Percentiles rank a stretch among this genome's conserved stretches.
Conservation (phyloP, 1,284 basidiomycete species). For the Microbotryum saponariae region DNA sequence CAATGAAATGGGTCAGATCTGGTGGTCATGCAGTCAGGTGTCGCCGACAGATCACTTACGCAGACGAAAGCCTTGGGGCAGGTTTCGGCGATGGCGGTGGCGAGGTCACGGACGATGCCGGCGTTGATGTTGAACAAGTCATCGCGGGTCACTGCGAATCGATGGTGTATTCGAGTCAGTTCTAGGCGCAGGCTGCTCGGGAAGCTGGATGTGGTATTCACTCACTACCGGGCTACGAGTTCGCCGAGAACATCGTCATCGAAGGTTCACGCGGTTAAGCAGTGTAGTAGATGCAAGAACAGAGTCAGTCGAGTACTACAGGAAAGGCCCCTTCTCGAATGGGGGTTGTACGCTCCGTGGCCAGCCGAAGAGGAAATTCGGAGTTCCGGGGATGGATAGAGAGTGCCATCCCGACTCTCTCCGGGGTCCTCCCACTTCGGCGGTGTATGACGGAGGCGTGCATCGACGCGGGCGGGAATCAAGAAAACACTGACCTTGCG, state of each 20-base stretch:
- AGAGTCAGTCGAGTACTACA: not conserved
- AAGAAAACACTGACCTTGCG: constrained; percentile 53
- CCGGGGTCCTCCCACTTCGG: not conserved
- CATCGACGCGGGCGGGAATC: not conserved
- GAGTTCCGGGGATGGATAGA: not conserved
- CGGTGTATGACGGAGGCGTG: not conserved
- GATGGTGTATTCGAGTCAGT: not conserved
- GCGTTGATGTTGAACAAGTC: constrained; percentile 99
- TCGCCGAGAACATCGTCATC: too few relatives aligned
- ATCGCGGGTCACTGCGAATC: constrained; percentile 58
- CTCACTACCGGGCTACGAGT: too few relatives aligned
- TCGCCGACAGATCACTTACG: not conserved
- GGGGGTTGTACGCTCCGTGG: not conserved
- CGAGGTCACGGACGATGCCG: constrained; percentile 89
- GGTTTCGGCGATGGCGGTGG: constrained; percentile 72
- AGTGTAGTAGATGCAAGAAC: too few relatives aligned
- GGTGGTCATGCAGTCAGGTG: not conserved
- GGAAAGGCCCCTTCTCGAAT: too few relatives aligned
- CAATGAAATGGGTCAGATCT: not conserved
- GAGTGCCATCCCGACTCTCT: not conserved
- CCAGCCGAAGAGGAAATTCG: not conserved
- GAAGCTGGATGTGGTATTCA: too few relatives aligned
- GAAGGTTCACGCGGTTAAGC: too few relatives aligned
- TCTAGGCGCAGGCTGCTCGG: too few relatives aligned
- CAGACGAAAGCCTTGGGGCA: constrained; percentile 81